Base-by-base conservation (phyloP, 2,329 filamentous ascomycete genomes). In the Dendrostoma leiphaemia region DNA sequence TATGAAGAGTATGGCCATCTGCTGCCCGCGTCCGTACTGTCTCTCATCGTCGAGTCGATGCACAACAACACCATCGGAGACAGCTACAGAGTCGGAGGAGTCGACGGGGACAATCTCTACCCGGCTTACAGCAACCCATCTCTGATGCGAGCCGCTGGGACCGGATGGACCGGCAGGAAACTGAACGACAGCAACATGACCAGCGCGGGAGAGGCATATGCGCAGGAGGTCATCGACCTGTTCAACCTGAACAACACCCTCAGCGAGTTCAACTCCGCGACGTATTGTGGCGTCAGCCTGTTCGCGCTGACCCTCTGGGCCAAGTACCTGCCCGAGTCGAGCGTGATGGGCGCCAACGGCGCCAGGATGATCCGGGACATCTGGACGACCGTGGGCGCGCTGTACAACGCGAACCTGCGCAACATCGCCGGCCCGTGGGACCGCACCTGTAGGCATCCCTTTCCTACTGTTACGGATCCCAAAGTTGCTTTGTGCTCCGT, bases 361-460 rank as follows among this genome's bases (percentile, higher is more conserved):
- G 69, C 73, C 0, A 67, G 70, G 4, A 82, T 85, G 74, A 72
- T 85, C 17, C 58, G 66, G 4, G 64, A 75, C 13, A 83, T 77
- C 0, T 86, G 81, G 83, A 68, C 74, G 4, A 71, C 74, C 3
- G 70, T 81, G 2, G 71, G 73, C 0, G 60, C 76, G 43, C 71
- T 86, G 1, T 86, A 82, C 71, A 80, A 85, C 50, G 77, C 82
- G 1, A 73, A 76, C 2, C 65, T 86, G 67, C 79, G 75, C 59
- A 86, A 86, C 57, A 74, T 85, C 45, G 83, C 83, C 2, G 84
- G 83, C 0, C 84, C 84, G 0, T 86, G 83, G 83, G 84, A 86
- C 64, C 76, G 84, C 0, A 72, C 77, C 0, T 86, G n/a, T n/a
- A n/a, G n/a, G n/a, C n/a, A n/a, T n/a, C n/a, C n/a, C n/a, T n/a